phyloP scores from a whole-genome alignment of 176 grass and related monocot species.

The Otatea glauca region DNA sequence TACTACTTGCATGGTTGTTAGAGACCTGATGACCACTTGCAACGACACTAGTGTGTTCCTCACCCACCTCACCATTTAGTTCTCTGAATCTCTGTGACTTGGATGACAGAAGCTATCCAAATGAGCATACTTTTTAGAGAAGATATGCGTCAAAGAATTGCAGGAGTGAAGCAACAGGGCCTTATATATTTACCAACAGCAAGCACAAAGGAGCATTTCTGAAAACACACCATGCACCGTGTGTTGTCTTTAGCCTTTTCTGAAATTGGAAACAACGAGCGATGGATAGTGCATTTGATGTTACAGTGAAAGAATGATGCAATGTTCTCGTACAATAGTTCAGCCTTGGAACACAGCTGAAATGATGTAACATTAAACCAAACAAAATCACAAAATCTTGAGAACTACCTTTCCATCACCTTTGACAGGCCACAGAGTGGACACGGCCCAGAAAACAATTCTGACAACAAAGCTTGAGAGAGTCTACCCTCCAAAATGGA shows the following conservation, averaged over 20 bases:
- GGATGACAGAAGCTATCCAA: background rate
- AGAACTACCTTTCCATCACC: background rate
- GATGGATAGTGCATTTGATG: background rate
- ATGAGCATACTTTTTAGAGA: background rate
- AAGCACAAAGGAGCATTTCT: background rate
- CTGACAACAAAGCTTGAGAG: background rate
- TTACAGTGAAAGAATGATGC: background rate
- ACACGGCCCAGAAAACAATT: background rate
- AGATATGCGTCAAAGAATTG: too few species aligned
- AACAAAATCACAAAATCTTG: background rate
- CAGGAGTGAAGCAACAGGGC: background rate
- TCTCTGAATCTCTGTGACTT: slow-evolving; percentile 24
- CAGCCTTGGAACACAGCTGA: background rate
- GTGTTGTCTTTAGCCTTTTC: background rate
- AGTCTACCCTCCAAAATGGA: background rate
- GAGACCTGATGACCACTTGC: slow-evolving; percentile 13
- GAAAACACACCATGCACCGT: background rate
- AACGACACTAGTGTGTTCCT: background rate
- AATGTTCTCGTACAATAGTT: background rate
- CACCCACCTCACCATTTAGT: background rate
- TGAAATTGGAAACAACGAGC: background rate
- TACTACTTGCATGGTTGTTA: background rate
- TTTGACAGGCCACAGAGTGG: background rate
- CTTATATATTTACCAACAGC: background rate
- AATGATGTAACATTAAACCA: too few species aligned